Base-by-base conservation (phyloP, 176 grass and related monocot species). In the Lolium perenne region DNA sequence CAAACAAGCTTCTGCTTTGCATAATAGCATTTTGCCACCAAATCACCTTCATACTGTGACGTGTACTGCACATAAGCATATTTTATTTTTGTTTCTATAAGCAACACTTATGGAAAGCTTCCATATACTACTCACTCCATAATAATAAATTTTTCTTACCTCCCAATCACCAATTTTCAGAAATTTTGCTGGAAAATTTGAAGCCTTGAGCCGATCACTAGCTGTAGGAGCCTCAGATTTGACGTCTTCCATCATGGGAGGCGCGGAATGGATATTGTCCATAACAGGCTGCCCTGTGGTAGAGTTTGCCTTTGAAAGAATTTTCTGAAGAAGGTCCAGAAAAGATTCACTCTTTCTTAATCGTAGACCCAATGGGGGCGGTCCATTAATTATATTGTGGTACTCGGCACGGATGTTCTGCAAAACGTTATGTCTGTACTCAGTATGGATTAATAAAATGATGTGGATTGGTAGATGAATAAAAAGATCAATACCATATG, bases 91-190 rank as follows among this genome's bases (percentile, higher is more conserved):
- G 15, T 29, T 84, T 38, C 64, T 29, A 62, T 7, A 65, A 32
- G 23, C 0, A 32, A 6, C 29, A 29, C 16, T 62, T 62, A 83
- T 7, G 64, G 15, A 38, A 67, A 67, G 6, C 5, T 67, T 67
- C 29, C 17, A 67, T 17, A 38, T 67, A 67, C 32, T 75, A 43
- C 25, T 45, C 20, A 12, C 26, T 46, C 47, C 1, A 45, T 16
- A 29, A 10, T 71, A 77, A 54, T 10, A 54, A 9, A 76, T 78
- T 70, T 43, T 61, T 38, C 22, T 89, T 87, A 98, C 97, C 93
- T 94, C 88, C 94, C 97, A 98, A 78, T 35, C 85, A 51, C 97
- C 97, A 77, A 98, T 98, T 78, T 84, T 93, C 74, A 98, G 86
- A 80, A 88, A 40, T 81, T 74, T 68, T 53, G 82, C 88, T 41